phyloP scores from a whole-genome alignment of 768 basidiomycete genomes.

The Podaxis rugospora region DNA sequence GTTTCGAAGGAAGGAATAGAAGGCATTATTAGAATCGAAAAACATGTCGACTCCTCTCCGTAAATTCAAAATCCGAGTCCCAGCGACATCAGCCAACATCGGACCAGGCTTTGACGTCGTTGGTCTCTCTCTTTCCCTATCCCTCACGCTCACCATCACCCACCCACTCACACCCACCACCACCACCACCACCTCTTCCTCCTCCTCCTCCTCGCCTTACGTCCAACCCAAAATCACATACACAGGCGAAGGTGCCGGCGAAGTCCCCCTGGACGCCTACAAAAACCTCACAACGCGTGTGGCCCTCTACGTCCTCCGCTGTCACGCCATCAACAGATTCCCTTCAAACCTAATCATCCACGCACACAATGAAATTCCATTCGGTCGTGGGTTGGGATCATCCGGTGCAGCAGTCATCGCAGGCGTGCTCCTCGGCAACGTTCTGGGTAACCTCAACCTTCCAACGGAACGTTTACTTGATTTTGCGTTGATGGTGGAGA shows the following conservation, averaged over 20 bases:
- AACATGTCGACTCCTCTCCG: slow-evolving; percentile 19
- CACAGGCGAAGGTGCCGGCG: slow-evolving; percentile 82
- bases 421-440: slow-evolving; percentile 85
- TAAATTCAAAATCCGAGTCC: slow-evolving; percentile 73
- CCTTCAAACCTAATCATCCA: slow-evolving; percentile 74
- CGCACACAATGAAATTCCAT: slow-evolving; percentile 91
- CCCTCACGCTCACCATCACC: slow-evolving; percentile 49
- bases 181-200: slow-evolving; percentile 34
- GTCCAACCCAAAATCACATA: slow-evolving; percentile 65
- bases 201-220: slow-evolving; percentile 28
- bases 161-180: slow-evolving; percentile 71
- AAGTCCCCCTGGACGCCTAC: slow-evolving; percentile 92
- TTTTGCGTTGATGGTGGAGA: slow-evolving; percentile 97
- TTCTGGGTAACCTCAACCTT: slow-evolving; percentile 73
- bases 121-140: slow-evolving; percentile 91
- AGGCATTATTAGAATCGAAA: neutral
- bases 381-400: slow-evolving; percentile 95
- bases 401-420: slow-evolving; percentile 99
- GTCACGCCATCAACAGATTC: slow-evolving; percentile 69
- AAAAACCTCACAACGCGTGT: slow-evolving; percentile 97
- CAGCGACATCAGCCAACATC: slow-evolving; percentile 98
- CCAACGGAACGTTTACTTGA: slow-evolving; percentile 76
- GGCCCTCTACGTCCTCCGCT: slow-evolving; percentile 96
- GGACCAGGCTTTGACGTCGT: slow-evolving; percentile 99
- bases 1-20: neutral